Evolutionary conservation across 306 rosid species (phyloP), one percentile per base, ranked within the genome.

Genomic region (Dalbergia oliveri): DNA sequence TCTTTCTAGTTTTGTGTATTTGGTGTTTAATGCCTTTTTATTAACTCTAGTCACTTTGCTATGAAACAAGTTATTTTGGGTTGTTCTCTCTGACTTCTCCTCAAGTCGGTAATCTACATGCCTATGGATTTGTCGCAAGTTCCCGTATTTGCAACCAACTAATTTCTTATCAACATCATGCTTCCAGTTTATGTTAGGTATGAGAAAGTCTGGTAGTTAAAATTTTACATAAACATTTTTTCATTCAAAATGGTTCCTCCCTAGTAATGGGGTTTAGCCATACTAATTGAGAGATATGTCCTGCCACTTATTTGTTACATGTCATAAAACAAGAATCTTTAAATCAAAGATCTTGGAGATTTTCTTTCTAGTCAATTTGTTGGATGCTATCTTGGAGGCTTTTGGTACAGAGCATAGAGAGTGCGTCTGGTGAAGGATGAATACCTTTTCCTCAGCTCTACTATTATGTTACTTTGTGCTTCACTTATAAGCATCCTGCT

Each of bases 381-480:
- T 56, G 11, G 34, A 10, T 58, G 34, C 26, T 56, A 5, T 13
- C 23, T 53, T 53, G 3, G 59, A 53, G 23, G 23, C 11, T 15
- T 53, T 16, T 53, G n/a, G 59, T 15, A n/a, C 4, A 53, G 19
- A 49, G 59, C 59, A n/a, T 53, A 5, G 31, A 26, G 31, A 26
- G 31, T 26, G 31, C 31, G 31, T 26, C 31, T 26, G 31, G 1
- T 26, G 31, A 26, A 26, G 31, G 31, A 26, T 53, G 23, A 53
- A n/a, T 34, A 35, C 9, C 49, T 49, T 26, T 69, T 26, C 9
- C 2, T 23, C 15, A 69, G 14, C 74, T 47, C 12, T 15, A 19
- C 12, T 15, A 19, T 50, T 54, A 16, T 31, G 54, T 69, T 69
- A 69, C 53, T 31, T 69, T 69, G 44, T 13, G 23, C 60, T 69